Conservation (phyloP, 371 early-diverging fungal species). For the Mortierella sp. region DNA sequence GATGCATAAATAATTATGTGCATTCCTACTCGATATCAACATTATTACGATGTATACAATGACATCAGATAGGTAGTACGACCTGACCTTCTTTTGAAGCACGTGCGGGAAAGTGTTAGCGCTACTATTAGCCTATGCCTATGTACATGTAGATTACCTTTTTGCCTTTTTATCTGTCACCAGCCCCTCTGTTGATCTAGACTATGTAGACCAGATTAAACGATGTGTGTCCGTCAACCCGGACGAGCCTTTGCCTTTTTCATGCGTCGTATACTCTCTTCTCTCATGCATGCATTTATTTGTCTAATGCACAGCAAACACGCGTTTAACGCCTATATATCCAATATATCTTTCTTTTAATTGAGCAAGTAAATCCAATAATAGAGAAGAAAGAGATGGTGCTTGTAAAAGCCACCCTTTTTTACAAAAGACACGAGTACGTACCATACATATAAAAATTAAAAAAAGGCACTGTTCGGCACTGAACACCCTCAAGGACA, state of each 20-base stretch:
- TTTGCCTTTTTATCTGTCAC: neutral
- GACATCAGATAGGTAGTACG: neutral
- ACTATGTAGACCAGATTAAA: too few relatives aligned
- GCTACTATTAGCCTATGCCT: too few relatives aligned
- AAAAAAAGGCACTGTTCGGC: too few relatives aligned
- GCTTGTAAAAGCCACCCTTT: too few relatives aligned
- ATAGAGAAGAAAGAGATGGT: too few relatives aligned
- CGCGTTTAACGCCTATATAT: conserved; percentile 3
- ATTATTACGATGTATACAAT: too few relatives aligned
- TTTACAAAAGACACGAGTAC: too few relatives aligned
- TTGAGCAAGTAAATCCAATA: neutral
- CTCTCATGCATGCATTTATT: neutral
- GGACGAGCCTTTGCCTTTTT: neutral
- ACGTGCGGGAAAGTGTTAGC: neutral
- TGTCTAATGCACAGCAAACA: conserved; percentile 5
- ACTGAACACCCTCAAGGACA: too few relatives aligned
- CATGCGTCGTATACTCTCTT: neutral
- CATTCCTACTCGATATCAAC: too few relatives aligned
- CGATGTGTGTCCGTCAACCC: neutral
- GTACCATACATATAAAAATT: too few relatives aligned
- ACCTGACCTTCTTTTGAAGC: neutral
- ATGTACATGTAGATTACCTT: too few relatives aligned
- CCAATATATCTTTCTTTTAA: neutral
- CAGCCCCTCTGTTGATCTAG: neutral
- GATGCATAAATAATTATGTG: too few relatives aligned